These are phyloP conservation scores for Selaginella tamariscina DNA, from an alignment of 75 land plant genomes.

Conservation along the genomic window DNA sequence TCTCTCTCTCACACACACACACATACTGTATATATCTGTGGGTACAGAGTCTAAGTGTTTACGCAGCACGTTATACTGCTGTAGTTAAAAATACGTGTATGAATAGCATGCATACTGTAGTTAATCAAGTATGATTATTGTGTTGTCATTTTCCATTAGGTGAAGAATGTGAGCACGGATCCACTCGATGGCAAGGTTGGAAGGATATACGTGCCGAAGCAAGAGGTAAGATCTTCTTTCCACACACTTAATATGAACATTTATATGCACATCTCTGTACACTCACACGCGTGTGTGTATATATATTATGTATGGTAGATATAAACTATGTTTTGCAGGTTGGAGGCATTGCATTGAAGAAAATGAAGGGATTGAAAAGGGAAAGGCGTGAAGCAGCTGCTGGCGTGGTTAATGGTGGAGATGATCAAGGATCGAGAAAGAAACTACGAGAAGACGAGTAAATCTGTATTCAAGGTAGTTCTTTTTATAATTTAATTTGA, in stretches of 20 bases:
- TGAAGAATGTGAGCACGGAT: constrained; percentile 46
- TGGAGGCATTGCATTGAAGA: constrained; percentile 34
- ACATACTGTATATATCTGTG: background rate
- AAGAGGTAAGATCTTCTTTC: constrained; percentile 28
- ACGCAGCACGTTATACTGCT: background rate
- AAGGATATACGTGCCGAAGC: constrained; percentile 47
- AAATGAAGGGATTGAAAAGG: constrained; percentile 50
- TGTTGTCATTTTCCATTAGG: constrained; percentile 19
- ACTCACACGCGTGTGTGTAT: background rate
- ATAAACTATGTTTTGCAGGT: constrained; percentile 18
- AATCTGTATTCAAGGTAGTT: too few relatives aligned
- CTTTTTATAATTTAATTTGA: too few relatives aligned
- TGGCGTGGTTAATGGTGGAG: background rate
- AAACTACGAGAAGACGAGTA: background rate
- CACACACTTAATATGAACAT: background rate
- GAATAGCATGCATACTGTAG: background rate
- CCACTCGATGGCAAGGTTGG: constrained; percentile 40
- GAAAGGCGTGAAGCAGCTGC: constrained; percentile 42
- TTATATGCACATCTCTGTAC: background rate
- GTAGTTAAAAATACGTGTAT: background rate
- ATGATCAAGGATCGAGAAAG: background rate
- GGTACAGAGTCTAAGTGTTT: background rate
- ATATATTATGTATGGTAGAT: background rate
- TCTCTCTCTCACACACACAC: background rate
- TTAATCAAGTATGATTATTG: background rate